Percentiles rank a stretch among this genome's conserved stretches.
These are phyloP conservation scores for Tilletia caries DNA, from an alignment of 1,284 basidiomycete species.

Conservation along the genomic window DNA sequence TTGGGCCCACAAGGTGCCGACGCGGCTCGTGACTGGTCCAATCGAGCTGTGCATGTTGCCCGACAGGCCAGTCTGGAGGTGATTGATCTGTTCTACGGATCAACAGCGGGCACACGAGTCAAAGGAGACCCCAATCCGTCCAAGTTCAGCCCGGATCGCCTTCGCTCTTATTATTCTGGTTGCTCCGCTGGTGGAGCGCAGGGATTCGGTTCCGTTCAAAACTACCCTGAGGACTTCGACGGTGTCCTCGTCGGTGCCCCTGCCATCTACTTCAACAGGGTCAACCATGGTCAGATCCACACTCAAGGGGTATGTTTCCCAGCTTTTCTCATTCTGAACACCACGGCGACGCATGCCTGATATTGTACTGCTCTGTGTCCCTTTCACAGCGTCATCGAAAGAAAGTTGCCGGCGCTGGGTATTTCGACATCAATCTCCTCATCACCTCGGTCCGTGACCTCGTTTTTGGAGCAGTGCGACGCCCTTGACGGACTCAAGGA, in stretches of 20 bases:
- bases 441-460: constrained; percentile 31
- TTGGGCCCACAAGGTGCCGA: constrained; percentile 23
- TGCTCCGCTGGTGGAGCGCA: constrained; percentile 49
- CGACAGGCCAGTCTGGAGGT: constrained; percentile 18
- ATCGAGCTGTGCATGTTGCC: constrained; percentile 20
- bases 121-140: constrained; percentile 3
- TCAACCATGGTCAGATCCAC: constrained; percentile 27
- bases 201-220: constrained; percentile 34
- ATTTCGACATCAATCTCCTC: constrained; percentile 11
- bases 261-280: constrained; percentile 39
- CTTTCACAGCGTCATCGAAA: constrained; percentile 15
- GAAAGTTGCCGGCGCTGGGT: constrained; percentile 10
- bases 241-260: constrained; percentile 51
- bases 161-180: constrained; percentile 27
- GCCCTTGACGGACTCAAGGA: constrained; percentile 53
- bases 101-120: constrained; percentile 15
- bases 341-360: no score
- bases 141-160: not conserved
- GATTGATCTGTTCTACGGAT: constrained; percentile 24
- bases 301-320: not conserved
- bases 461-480: constrained; percentile 54
- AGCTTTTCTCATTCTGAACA: not conserved
- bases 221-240: constrained; percentile 48
- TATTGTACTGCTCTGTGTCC: not conserved
- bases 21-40: constrained; percentile 19